Evolutionary conservation across 805 yeast species (phyloP).

Genomic region (Metschnikowia henanensis): DNA sequence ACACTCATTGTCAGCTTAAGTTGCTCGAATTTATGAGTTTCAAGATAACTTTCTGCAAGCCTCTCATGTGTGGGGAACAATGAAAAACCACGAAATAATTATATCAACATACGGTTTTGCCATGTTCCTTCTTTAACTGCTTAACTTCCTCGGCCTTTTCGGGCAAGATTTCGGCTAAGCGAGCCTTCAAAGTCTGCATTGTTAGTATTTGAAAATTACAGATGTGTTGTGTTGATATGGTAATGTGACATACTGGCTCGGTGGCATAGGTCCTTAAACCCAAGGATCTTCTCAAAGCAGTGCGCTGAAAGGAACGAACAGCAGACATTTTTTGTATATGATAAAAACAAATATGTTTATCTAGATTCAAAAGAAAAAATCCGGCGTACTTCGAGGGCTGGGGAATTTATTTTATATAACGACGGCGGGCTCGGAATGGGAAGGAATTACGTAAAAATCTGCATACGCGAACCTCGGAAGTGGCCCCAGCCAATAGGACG

Average conservation of each 20-base stretch:
- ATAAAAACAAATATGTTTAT: slow-evolving; percentile 8
- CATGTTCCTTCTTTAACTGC: slow-evolving; percentile 87
- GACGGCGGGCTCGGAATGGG: slow-evolving; percentile 14
- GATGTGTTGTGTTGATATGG: not conserved
- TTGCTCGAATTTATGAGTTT: not conserved
- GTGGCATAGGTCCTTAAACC: slow-evolving; percentile 23
- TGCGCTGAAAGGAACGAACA: slow-evolving; percentile 37
- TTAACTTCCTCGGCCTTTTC: slow-evolving; percentile 90
- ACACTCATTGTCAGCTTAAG: too few species aligned
- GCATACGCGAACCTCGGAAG: slow-evolving; percentile 18
- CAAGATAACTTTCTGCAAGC: not conserved
- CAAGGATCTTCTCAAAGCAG: slow-evolving; percentile 26
- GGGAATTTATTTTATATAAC: slow-evolving; percentile 10
- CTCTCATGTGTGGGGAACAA: not conserved
- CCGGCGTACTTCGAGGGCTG: slow-evolving; percentile 7
- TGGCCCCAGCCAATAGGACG: slow-evolving; percentile 6
- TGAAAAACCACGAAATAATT: not conserved
- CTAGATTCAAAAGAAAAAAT: slow-evolving; percentile 13
- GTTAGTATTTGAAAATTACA: slow-evolving; percentile 17
- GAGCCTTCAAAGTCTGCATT: slow-evolving; percentile 78
- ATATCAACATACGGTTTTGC: slow-evolving; percentile 63
- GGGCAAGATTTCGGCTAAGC: slow-evolving; percentile 91
- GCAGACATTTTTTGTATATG: slow-evolving; percentile 28
- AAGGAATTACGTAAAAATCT: slow-evolving; percentile 15
- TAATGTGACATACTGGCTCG: slow-evolving; percentile 23